A percentile compares a stretch with the other conserved stretches of the same genome.
Evolutionary conservation across 345 rosid species (phyloP).

Genomic region (Excoecaria cochinchinensis): DNA sequence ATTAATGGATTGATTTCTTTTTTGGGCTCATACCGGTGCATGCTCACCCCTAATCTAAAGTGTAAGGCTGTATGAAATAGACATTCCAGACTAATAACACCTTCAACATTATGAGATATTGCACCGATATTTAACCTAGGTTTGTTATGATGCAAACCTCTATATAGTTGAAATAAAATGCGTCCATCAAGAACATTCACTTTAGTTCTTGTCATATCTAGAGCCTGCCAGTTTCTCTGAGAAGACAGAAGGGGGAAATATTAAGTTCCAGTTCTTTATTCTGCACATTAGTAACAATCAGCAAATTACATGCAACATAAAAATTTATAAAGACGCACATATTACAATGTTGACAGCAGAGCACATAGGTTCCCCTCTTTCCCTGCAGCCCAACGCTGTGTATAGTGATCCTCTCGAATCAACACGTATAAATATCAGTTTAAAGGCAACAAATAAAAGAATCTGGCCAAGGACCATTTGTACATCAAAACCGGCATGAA

Average conservation of each 20-base stretch:
- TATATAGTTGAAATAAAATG: background rate
- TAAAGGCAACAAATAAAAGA: background rate
- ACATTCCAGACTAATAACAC: background rate
- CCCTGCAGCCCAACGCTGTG: conserved; percentile 93
- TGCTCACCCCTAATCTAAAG: no score
- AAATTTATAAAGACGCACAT: conserved; percentile 48
- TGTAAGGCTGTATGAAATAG: background rate
- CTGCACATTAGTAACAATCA: background rate
- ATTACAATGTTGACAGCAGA: conserved; percentile 86
- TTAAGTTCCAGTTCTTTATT: background rate
- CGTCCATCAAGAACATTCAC: background rate
- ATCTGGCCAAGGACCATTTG: background rate
- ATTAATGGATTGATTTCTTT: no score
- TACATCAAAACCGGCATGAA: background rate
- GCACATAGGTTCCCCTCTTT: conserved; percentile 94
- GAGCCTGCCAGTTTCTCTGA: background rate
- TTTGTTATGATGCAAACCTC: background rate
- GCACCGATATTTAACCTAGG: background rate
- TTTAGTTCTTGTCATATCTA: background rate
- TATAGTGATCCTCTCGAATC: conserved; percentile 69
- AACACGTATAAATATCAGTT: conserved; percentile 19
- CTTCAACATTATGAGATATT: background rate
- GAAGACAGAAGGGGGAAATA: no score
- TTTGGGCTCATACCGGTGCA: no score
- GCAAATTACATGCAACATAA: conserved; percentile 7